phyloP scores from a whole-genome alignment of 2,329 filamentous ascomycete genomes.

The Plectosphaerella plurivora region DNA sequence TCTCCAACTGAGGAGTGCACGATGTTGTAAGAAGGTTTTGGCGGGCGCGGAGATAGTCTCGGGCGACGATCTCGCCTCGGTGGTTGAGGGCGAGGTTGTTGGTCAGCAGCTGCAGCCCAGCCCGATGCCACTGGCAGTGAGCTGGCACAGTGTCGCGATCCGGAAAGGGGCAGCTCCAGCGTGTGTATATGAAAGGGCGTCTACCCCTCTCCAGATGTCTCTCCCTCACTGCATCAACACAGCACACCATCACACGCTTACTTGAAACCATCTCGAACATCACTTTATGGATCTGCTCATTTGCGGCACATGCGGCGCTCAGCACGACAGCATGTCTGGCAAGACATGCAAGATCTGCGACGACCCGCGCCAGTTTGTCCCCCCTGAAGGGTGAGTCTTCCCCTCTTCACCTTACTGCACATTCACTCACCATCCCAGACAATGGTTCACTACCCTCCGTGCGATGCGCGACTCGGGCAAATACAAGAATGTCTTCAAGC shows the following conservation, averaged over 20 bases:
- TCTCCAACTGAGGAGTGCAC: too few relatives aligned
- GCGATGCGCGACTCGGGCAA: slow-evolving; percentile 28
- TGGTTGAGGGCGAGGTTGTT: too few relatives aligned
- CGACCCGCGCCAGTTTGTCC: slow-evolving; percentile 68
- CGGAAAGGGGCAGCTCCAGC: too few relatives aligned
- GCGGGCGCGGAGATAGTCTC: too few relatives aligned
- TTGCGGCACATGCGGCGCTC: slow-evolving; percentile 67
- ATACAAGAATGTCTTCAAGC: slow-evolving; percentile 51
- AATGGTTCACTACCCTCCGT: slow-evolving; percentile 60
- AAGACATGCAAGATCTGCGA: slow-evolving; percentile 67
- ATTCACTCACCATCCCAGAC: slow-evolving; percentile 38
- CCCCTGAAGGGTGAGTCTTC: slow-evolving; percentile 19
- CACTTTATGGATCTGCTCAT: slow-evolving; percentile 35
- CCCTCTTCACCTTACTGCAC: not conserved
- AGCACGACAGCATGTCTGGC: slow-evolving; percentile 49
- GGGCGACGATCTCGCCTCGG: too few relatives aligned
- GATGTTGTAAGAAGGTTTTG: too few relatives aligned
- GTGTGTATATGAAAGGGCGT: too few relatives aligned
- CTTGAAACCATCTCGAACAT: too few relatives aligned
- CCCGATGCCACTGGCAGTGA: too few relatives aligned
- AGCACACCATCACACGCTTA: not conserved
- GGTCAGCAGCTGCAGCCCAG: too few relatives aligned
- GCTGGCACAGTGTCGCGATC: too few relatives aligned
- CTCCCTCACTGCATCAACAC: not conserved
- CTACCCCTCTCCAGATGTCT: too few relatives aligned